These are phyloP conservation scores for Stephania japonica DNA, from an alignment of 164 flowering plant genomes.

Conservation along the genomic window DNA sequence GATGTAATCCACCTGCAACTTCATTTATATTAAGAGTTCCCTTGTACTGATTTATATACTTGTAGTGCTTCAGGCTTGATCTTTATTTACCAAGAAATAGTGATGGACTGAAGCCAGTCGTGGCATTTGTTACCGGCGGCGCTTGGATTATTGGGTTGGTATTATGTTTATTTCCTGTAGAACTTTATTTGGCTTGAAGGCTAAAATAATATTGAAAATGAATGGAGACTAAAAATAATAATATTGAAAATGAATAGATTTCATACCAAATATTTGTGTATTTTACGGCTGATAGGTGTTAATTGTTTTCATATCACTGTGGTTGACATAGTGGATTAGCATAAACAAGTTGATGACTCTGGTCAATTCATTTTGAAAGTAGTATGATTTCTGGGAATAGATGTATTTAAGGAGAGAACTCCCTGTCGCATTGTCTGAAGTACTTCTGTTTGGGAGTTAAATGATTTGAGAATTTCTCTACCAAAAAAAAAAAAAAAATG, in stretches of 20 bases:
- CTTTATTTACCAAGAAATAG: conserved; percentile 58
- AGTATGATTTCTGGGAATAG: neutral
- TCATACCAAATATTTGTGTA: no score
- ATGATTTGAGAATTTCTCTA: neutral
- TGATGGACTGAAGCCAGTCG: conserved; percentile 76
- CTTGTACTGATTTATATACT: neutral
- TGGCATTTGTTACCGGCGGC: conserved; percentile 95
- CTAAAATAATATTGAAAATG: neutral
- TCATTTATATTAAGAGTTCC: conserved; percentile 7
- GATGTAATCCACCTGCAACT: neutral
- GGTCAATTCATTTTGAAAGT: neutral
- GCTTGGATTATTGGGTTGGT: conserved; percentile 98
- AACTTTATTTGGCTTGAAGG: neutral
- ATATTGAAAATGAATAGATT: neutral
- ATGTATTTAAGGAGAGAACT: neutral
- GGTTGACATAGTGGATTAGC: neutral
- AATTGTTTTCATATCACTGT: neutral
- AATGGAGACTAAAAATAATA: no score
- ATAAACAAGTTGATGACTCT: neutral
- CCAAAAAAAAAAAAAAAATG: no score
- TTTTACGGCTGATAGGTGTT: neutral
- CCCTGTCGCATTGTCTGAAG: conserved; percentile 5
- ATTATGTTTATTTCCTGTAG: neutral
- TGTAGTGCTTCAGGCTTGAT: conserved; percentile 67
- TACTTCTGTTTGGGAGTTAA: neutral